A percentile compares a stretch with the other conserved stretches of the same genome.
These are phyloP conservation scores for Tylopilus sp. DNA, from an alignment of 768 basidiomycete genomes.

Conservation along the genomic window DNA sequence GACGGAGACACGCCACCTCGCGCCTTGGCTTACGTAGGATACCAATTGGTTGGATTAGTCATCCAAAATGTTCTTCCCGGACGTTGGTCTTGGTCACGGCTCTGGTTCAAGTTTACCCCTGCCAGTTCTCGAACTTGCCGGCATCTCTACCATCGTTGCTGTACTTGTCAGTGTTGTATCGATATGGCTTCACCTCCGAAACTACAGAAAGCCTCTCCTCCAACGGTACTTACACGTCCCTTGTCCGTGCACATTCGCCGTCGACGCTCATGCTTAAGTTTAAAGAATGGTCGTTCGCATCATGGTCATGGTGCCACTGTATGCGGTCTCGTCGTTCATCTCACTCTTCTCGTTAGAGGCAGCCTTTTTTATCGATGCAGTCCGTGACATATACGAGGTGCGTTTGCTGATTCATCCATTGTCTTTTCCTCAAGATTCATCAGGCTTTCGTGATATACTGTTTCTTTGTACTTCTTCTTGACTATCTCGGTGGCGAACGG, in stretches of 20 bases:
- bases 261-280: conserved; percentile 5
- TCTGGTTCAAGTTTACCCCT: conserved; percentile 59
- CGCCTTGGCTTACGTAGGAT: too few species aligned
- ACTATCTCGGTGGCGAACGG: conserved; percentile 89
- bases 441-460: conserved; percentile 95
- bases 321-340: conserved; percentile 86
- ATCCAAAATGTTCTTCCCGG: conserved; percentile 3
- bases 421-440: background rate
- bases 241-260: background rate
- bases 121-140: conserved; percentile 58
- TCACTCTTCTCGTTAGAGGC: conserved; percentile 92
- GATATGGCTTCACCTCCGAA: conserved; percentile 79
- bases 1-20: too few species aligned
- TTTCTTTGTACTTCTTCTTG: conserved; percentile 79
- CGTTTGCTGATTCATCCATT: conserved; percentile 16
- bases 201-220: conserved; percentile 77
- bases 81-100: conserved; percentile 34
- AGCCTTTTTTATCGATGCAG: conserved; percentile 93
- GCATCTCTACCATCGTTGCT: conserved; percentile 62
- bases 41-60: background rate
- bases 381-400: conserved; percentile 96
- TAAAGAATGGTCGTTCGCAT: conserved; percentile 87
- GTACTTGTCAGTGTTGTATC: conserved; percentile 71
- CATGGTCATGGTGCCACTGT: conserved; percentile 96
- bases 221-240: conserved; percentile 53